Conservation (phyloP, 306 rosid species). For the Malus sieversii region DNA sequence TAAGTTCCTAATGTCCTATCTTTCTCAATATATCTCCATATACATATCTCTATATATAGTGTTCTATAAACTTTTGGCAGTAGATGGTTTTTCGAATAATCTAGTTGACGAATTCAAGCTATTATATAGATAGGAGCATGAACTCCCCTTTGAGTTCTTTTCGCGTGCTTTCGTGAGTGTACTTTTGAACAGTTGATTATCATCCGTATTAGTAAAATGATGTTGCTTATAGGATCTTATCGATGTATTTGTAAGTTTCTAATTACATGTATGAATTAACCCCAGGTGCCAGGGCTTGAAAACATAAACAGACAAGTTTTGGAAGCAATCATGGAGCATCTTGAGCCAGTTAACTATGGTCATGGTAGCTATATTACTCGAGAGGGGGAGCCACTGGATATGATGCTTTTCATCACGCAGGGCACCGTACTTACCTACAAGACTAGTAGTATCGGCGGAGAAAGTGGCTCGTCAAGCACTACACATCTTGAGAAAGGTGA, state of each 20-base stretch:
- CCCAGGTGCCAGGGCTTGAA: background rate
- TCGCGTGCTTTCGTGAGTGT: no score
- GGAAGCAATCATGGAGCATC: background rate
- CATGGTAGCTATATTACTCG: background rate
- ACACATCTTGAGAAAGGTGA: no score
- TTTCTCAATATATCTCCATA: background rate
- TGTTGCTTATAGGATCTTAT: no score
- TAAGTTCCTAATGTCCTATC: background rate
- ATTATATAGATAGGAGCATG: no score
- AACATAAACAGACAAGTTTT: background rate
- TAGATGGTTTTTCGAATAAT: no score
- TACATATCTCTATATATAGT: background rate
- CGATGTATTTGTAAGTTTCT: background rate
- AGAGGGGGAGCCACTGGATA: background rate
- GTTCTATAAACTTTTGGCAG: no score
- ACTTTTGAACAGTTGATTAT: no score
- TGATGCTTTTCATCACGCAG: background rate
- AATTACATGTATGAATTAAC: background rate
- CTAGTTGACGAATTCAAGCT: no score
- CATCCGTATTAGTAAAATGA: no score
- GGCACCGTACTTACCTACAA: background rate
- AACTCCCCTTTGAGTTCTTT: no score
- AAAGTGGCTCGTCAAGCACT: no score
- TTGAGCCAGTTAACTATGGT: background rate
- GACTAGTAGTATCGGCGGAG: background rate